Evolutionary conservation across 345 rosid species (phyloP).

Genomic region (Mallotus nudiflorus): DNA sequence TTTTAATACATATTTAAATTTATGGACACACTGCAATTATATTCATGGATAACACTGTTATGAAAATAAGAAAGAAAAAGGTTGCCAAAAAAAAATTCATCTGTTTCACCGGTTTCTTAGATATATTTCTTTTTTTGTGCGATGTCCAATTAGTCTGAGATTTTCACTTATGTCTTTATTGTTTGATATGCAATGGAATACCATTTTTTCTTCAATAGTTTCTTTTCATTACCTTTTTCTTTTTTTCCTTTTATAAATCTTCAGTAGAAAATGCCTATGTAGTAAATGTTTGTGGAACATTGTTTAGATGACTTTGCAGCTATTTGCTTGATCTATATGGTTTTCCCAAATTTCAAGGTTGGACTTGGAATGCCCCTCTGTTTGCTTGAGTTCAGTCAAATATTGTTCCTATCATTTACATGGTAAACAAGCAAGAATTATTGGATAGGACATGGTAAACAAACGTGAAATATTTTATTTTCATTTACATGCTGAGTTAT

Average conservation of each 20-base stretch:
- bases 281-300: not conserved
- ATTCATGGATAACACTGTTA: not conserved
- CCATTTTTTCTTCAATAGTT: not conserved
- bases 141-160: not conserved
- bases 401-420: not conserved
- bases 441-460: not conserved
- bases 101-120: not conserved
- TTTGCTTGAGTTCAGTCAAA: not conserved
- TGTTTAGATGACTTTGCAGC: not conserved
- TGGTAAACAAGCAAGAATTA: no score
- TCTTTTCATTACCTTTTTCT: not conserved
- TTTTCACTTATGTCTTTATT: not conserved
- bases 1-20: not conserved
- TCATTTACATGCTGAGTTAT: not conserved
- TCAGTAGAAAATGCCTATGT: slow-evolving; percentile 1
- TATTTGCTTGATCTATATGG: not conserved
- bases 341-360: not conserved
- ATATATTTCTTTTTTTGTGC: not conserved
- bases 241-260: not conserved
- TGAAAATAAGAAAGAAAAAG: not conserved
- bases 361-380: not conserved
- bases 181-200: not conserved
- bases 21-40: not conserved
- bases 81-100: not conserved
- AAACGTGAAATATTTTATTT: not conserved